A percentile compares a stretch with the other conserved stretches of the same genome.
Conservation (phyloP, 2,329 filamentous ascomycete genomes). For the Thielaviopsis euricoi region DNA sequence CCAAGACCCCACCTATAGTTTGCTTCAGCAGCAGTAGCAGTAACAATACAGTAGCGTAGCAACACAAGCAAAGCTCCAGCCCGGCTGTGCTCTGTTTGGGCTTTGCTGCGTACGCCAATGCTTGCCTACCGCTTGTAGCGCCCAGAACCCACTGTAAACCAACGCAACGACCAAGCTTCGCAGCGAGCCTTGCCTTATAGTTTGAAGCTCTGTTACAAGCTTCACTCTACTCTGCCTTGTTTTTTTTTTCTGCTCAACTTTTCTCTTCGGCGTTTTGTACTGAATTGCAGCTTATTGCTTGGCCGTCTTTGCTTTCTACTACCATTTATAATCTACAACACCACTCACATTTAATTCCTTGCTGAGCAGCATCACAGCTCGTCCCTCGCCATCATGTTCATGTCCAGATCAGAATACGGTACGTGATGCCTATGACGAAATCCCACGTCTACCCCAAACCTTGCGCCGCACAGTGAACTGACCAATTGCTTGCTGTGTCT, state of each 20-base stretch:
- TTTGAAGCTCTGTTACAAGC: background rate
- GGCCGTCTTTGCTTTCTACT: background rate
- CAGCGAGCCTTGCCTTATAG: background rate
- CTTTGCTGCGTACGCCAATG: constrained; percentile 10
- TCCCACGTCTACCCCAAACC: background rate
- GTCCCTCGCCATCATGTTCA: constrained; percentile 63
- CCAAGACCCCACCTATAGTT: background rate
- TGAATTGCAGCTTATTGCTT: no score
- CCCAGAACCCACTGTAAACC: background rate
- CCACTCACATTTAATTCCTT: background rate
- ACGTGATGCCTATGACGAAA: constrained; percentile 23
- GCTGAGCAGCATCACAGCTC: background rate
- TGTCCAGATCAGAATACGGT: constrained; percentile 99
- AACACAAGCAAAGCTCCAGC: background rate
- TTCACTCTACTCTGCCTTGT: background rate
- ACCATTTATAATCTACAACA: background rate
- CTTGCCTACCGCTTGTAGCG: background rate
- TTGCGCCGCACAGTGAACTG: constrained; percentile 3
- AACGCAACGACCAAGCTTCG: background rate
- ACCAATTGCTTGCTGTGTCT: background rate
- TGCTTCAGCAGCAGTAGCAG: no score
- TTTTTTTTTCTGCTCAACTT: background rate
- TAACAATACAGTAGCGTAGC: no score
- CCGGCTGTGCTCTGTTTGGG: background rate
- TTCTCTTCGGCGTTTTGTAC: background rate